Evolutionary conservation across 495 filamentous ascomycete species (phyloP), one percentile per base, ranked within the genome.

Genomic region (Neurospora pannonica): DNA sequence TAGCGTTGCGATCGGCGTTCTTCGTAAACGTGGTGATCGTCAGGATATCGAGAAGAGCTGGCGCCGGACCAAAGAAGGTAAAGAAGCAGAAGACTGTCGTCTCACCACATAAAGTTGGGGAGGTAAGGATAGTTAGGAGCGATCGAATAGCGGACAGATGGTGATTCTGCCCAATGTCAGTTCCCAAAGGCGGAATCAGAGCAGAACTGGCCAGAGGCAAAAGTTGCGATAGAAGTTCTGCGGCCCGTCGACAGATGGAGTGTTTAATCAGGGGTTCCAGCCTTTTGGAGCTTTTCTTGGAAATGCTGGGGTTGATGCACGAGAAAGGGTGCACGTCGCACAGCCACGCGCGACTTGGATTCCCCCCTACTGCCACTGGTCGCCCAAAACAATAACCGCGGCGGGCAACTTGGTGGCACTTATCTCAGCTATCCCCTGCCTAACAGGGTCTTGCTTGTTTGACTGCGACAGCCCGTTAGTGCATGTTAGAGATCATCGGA

Each of bases 301-400:
- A 71, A 72, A 24, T 54, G 37, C 74, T 76, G 74, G 75, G 77
- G 70, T 71, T 31, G 74, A 77, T 79, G 77, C 77, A 77, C 36
- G 72, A 71, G 71, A 79, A 77, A 79, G 74, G 77, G 76, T 48
- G 71, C 62, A 40, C 72, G 40, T 38, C 37, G 76, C 77, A 76
- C 77, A 73, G 77, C 77, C 76, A 79, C 74, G 15, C 54, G 28
- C 54, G 54, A n/a, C 54, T 62, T 62, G 54, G 28, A 34, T 34
- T 34, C 28, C 28, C 42, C 54, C 54, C 54, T 60, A 31, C 48
- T 60, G 48, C 48, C 48, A 60, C 48, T 60, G 48, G 48, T 60
- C 48, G 48, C 48, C 46, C 46, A 42, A 54, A 48, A 54, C 46
- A 54, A 54, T 21, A 60, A 60, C 24, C 24, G 48, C 48, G 46